Base-by-base conservation (phyloP, 441 rosid genomes). In the Erodium texanum region DNA sequence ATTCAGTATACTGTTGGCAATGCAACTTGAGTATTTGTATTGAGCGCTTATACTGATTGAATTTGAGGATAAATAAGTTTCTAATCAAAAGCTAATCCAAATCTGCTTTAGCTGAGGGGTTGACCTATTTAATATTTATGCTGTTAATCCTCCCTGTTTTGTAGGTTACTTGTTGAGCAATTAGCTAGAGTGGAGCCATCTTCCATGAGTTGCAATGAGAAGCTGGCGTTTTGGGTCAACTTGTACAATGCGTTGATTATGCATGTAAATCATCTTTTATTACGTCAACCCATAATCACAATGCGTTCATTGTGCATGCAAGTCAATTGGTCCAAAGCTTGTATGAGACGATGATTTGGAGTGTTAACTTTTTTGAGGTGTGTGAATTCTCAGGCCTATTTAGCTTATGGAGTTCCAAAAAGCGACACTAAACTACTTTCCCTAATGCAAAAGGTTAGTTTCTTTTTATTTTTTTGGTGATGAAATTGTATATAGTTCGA, bases 201-300 rank as follows among this genome's bases (percentile, higher is more conserved):
- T 73, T 66, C 74, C 79, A 62, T 86, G 79, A 74, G 72, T 64
- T 73, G 74, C 71, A 73, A 70, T 27, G 86, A 87, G 85, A 87
- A 86, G 83, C 75, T 87, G 62, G 85, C 90, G 68, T 87, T 87
- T 78, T 87, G 93, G 93, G 83, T 85, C 78, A 87, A 87, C 67
- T 74, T 85, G 76, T 87, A 87, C 54, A 84, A 87, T 73, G 93
- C 93, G 38, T 76, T 87, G 82, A 80, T 32, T 32, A 32, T 32
- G 36, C 36, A 32, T 32, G 36, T 32, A 32, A 32, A 7, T 32
- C 36, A 32, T 32, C 36, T 32, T 32, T 32, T 32, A 32, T n/a
- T n/a, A n/a, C n/a, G n/a, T n/a, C n/a, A n/a, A n/a, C 6, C 36
- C 36, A 32, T 32, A 32, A 32, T 32, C 36, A 32, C 32, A 27